Base-by-base conservation (phyloP, 495 filamentous ascomycete species). In the Hypomontagnella submonticulosa region DNA sequence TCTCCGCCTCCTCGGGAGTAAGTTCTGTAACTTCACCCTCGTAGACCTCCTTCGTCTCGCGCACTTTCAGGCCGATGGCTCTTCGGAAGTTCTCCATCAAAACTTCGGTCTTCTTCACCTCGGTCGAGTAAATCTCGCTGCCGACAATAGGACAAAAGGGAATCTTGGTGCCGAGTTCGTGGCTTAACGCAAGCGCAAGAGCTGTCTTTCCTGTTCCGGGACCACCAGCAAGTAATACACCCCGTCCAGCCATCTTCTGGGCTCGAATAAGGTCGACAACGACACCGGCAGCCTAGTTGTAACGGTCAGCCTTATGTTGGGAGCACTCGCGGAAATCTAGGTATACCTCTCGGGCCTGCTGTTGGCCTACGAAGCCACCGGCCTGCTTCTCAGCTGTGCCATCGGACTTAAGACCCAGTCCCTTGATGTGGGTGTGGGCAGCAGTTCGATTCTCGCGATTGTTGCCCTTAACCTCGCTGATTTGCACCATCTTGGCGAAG, bases 71-170 rank as follows among this genome's bases (percentile, higher is more conserved):
- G 82, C 95, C 95, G 73, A 98, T 99, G 41, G 95, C 94, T 73
- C 93, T 81, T 75, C 95, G 86, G 77, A 99, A 99, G 76, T 97
- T 97, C 83, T 99, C 95, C 92, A 97, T 97, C 72, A 99, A 81
- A 36, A 95, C 90, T 77, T 99, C 95, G 15, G 95, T 98, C 86
- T 99, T 99, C 86, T 97, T 97, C 58, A 99, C 92, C 77, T 99
- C 95, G 37, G 94, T 89, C 43, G 90, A 94, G 80, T 97, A 99
- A 66, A 99, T 89, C 73, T 99, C 95, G 78, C 93, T 97, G 60
- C 92, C 95, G 27, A 96, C 93, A 69, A 99, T 97, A 33, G 93
- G 92, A 73, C 93, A 96, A 74, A 99, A 99, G 4, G 95, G 95
- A 51, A 99, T 96, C 78, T 97, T 97, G 10, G 93, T 95, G 68